A percentile compares a stretch with the other conserved stretches of the same genome.
Conservation (phyloP, 1,284 basidiomycete species). For the Leccinum cinnamomeum region DNA sequence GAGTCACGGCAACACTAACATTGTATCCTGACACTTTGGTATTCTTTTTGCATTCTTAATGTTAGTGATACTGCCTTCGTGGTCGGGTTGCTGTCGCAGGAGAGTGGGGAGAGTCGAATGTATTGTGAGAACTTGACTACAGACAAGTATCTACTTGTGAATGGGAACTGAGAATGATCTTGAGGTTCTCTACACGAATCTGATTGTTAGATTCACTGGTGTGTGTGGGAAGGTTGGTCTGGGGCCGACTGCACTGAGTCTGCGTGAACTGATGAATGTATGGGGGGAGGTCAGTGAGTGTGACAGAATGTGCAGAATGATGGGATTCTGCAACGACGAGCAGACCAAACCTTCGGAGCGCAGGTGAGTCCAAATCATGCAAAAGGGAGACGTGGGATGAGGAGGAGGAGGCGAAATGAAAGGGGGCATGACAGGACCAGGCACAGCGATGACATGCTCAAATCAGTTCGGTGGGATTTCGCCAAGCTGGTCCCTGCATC, state of each 20-base stretch:
- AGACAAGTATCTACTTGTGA: no score
- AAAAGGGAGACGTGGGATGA: background rate
- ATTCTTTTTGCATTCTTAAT: no score
- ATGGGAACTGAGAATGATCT: no score
- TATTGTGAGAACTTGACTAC: no score
- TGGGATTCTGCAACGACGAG: background rate
- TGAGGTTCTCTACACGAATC: background rate
- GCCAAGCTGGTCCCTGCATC: conserved; percentile 27
- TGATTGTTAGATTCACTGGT: background rate
- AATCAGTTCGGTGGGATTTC: conserved; percentile 11
- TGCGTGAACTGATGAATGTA: background rate
- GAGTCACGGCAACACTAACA: no score
- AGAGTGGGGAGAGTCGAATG: no score
- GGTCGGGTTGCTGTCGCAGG: no score
- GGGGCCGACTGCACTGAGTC: background rate
- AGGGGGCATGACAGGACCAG: background rate
- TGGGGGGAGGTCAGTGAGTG: background rate
- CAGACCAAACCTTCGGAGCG: background rate
- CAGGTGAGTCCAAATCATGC: background rate
- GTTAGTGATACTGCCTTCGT: no score
- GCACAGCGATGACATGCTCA: background rate
- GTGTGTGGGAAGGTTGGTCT: background rate
- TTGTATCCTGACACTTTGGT: no score
- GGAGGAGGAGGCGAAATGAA: background rate
- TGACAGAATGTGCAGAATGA: background rate